Conservation (phyloP, 768 basidiomycete species). For the Brasilioporus rufonigricans region DNA sequence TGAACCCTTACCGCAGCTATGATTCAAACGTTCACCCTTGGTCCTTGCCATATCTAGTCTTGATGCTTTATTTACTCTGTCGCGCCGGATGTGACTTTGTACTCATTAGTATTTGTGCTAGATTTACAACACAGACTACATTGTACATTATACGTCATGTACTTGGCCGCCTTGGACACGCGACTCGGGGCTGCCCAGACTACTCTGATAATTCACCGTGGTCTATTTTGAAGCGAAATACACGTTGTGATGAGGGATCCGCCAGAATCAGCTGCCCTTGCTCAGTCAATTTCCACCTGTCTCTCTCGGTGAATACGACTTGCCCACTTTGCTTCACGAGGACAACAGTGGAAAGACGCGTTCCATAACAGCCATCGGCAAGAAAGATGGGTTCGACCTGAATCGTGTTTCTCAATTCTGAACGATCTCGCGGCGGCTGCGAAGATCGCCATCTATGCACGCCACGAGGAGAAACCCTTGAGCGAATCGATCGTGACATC, state of each 20-base stretch:
- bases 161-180: constrained; percentile 21
- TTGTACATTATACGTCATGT: constrained; percentile 36
- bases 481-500: constrained; percentile 3
- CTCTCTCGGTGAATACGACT: constrained; percentile 69
- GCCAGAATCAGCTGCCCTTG: constrained; percentile 40
- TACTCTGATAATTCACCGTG: constrained; percentile 14
- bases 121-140: constrained; percentile 24
- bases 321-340: constrained; percentile 59
- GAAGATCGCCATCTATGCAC: constrained; percentile 25
- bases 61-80: constrained; percentile 27
- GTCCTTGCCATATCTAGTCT: constrained; percentile 8
- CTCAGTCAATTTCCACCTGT: constrained; percentile 52
- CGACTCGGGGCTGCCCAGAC: constrained; percentile 19
- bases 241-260: constrained; percentile 45
- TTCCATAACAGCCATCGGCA: constrained; percentile 48
- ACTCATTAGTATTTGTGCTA: constrained; percentile 27
- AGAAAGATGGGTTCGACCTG: constrained; percentile 51
- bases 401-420: constrained; percentile 60
- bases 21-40: neutral
- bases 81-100: constrained; percentile 32
- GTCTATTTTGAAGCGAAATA: constrained; percentile 46
- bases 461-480: neutral
- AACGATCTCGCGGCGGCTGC: constrained; percentile 46
- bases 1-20: constrained; percentile 29
- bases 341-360: constrained; percentile 70